Evolutionary conservation across 345 rosid genomes (phyloP), one percentile per base, ranked within the genome.

Genomic region (Lenwebbia sp.): DNA sequence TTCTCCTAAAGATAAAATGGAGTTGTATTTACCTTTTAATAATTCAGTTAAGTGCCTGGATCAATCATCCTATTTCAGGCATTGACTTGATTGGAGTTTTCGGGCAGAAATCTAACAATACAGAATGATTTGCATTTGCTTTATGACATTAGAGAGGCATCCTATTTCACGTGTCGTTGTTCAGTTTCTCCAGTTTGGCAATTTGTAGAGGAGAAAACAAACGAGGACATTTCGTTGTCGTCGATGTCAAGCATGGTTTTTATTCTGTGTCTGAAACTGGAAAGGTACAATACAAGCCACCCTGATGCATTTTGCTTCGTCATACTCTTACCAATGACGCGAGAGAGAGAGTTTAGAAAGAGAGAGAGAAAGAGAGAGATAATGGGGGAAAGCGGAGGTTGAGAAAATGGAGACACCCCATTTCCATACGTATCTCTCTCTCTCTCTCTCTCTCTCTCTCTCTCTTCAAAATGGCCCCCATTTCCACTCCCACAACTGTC

Each of bases 401-500:
- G 40, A 70, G 70, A 54, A 40, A 15, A 30, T 19, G 78, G 78
- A 70, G 78, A 12, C 47, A 70, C 78, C 78, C 78, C 78, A 70
- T 9, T 70, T 33, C 25, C 25, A 33, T 70, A 70, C 78, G 78
- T 33, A 70, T 70, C 78, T 70, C 78, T 19, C 78, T 70, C 47
- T 54, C 21, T 52, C 70, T 57, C n/a, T n/a, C n/a, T n/a, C 78
- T 70, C 78, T 19, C 78, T 70, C 47, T 54, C 33, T 58, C 50
- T 62, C 83, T 26, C 47, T 83, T 37, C 74, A 41, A n/a, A n/a
- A 54, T 87, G 88, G 86, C 74, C 54, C 86, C 86, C 88, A 78
- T 17, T 10, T n/a, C 47, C 28, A 82, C 86, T 62, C 37, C 55
- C 78, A 85, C 88, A 84, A 84, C 88, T 87, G 86, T 84, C 88